Evolutionary conservation across 1,284 basidiomycete species (phyloP).

Genomic region (Pisolithus thermaeus): DNA sequence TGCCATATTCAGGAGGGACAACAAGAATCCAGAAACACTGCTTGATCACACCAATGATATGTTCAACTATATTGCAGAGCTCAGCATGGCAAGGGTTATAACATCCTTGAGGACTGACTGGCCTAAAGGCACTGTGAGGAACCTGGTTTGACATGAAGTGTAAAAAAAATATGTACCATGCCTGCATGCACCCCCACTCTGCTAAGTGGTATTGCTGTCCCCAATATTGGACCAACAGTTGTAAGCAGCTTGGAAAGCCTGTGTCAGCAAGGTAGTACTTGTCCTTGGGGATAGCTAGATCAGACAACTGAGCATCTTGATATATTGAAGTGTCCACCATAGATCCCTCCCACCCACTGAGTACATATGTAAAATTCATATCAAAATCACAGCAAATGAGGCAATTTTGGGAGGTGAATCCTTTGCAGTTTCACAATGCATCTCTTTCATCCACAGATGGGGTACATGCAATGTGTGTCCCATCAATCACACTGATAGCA

Average conservation of each 20-base stretch:
- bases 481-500: conserved; percentile 1
- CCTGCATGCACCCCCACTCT: conserved; percentile 30
- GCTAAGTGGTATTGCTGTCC: conserved; percentile 30
- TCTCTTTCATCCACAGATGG: not conserved
- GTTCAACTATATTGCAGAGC: no score
- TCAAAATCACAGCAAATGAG: no score
- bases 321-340: conserved; percentile 1
- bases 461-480: no score
- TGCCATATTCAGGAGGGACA: no score
- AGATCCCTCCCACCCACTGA: conserved; percentile 4
- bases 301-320: not conserved
- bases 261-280: no score
- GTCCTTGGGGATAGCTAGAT: conserved; percentile 1
- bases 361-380: conserved; percentile 2
- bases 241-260: no score
- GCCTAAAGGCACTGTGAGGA: not conserved
- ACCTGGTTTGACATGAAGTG: not conserved
- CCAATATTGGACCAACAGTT: conserved; percentile 20
- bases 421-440: no score
- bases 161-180: conserved; percentile 10
- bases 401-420: no score
- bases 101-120: no score
- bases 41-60: no score
- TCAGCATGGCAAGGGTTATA: no score
- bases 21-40: no score